A percentile compares a stretch with the other conserved stretches of the same genome.
Conservation (phyloP, 139 green algal species). For the Auxenochlorella pyrenoidosa region DNA sequence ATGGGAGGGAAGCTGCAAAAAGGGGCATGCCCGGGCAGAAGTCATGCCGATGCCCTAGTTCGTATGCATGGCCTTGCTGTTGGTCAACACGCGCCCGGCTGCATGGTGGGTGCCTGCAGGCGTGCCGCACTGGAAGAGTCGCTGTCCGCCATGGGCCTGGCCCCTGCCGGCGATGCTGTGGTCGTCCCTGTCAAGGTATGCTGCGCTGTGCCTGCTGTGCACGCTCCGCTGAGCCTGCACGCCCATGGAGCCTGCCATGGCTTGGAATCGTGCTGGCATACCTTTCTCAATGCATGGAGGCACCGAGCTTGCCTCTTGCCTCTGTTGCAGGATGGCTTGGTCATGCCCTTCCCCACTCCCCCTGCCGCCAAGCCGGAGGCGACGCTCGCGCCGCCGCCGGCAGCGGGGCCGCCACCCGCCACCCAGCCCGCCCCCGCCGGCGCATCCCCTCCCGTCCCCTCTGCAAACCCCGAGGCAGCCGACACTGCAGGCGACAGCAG, state of each 20-base stretch:
- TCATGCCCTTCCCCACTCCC: background rate
- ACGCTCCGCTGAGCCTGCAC: background rate
- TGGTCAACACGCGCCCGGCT: too few species aligned
- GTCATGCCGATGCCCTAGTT: too few species aligned
- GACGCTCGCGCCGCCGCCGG: background rate
- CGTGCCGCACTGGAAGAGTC: background rate
- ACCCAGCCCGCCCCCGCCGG: background rate
- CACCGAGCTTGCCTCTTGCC: too few species aligned
- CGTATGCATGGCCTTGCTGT: too few species aligned
- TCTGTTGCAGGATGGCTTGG: background rate
- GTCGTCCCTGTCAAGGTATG: constrained; percentile 7
- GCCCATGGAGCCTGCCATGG: too few species aligned
- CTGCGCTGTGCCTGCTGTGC: background rate
- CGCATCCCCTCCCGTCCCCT: background rate
- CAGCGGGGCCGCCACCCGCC: background rate
- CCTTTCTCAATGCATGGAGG: too few species aligned
- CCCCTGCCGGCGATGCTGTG: background rate
- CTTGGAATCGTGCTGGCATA: too few species aligned
- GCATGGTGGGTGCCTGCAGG: background rate
- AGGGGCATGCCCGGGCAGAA: too few species aligned
- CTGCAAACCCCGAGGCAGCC: background rate
- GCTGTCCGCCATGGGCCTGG: constrained; percentile 11
- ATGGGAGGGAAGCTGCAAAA: background rate
- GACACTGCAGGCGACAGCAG: background rate
- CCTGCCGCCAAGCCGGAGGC: background rate